Conservation (phyloP, 1,284 basidiomycete species). For the Malassezia globosa region DNA sequence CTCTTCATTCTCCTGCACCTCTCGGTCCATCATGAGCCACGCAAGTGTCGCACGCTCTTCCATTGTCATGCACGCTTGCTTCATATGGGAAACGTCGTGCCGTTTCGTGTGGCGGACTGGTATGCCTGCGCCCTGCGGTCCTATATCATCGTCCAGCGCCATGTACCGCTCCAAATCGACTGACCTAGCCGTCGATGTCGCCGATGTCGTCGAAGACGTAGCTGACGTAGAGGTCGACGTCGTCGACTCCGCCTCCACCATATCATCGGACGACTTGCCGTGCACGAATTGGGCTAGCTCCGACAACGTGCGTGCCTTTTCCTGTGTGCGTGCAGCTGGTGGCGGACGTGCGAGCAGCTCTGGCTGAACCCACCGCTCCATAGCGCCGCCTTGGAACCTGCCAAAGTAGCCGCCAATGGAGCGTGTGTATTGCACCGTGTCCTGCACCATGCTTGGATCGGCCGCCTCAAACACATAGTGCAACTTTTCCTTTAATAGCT, state of each 20-base stretch:
- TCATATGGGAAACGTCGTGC: constrained; percentile 27
- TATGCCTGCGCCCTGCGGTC: not conserved
- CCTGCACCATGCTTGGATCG: constrained; percentile 31
- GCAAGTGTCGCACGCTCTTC: constrained; percentile 42
- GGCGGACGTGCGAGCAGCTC: constrained; percentile 13
- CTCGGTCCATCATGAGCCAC: constrained; percentile 38
- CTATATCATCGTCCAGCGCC: not conserved
- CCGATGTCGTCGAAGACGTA: not conserved
- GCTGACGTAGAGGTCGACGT: not conserved
- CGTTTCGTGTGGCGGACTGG: constrained; percentile 20
- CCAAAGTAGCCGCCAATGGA: constrained; percentile 42
- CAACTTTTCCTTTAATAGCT: constrained; percentile 28
- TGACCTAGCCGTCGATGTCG: not conserved
- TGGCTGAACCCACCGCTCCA: constrained; percentile 37
- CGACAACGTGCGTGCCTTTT: constrained; percentile 23
- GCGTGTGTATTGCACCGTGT: constrained; percentile 40
- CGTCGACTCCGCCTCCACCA: not conserved
- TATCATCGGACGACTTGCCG: too few relatives aligned
- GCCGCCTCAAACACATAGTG: constrained; percentile 37
- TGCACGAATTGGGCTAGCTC: not conserved
- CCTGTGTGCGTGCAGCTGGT: constrained; percentile 5
- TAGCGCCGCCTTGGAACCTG: constrained; percentile 33
- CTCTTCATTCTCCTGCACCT: constrained; percentile 28
- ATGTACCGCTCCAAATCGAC: not conserved
- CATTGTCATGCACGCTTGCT: constrained; percentile 28